Base-by-base conservation (phyloP, 306 rosid genomes). In the Albizia julibrissin region DNA sequence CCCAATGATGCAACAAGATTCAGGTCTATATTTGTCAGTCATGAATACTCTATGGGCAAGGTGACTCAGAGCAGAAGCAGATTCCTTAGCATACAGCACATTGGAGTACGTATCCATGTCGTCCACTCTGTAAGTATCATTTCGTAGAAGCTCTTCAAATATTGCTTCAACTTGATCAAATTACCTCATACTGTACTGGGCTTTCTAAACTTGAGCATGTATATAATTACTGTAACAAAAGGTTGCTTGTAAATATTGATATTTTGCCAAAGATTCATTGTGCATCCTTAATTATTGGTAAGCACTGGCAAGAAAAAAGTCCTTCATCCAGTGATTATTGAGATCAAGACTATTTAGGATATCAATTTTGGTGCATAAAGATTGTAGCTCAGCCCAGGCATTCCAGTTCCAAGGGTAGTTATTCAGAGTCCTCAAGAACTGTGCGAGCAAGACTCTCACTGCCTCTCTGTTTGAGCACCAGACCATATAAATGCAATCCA, bases 21-120 rank as follows among this genome's bases (percentile, higher is more conserved):
- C 98, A 19, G 99, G 99, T 81, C 98, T 92, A 85, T 96, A 96
- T 76, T 96, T 96, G 86, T 96, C 98, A 31, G 97, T 93, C 93
- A 87, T 80, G 85, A 92, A 93, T 75, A 93, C 96, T 79, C 98
- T 91, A 84, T 95, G 99, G 70, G 99, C 99, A 82, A 96, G 98
- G 87, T 93, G 91, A 87, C 99, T 96, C 81, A 96, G 87, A 42
- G 92, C 94, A 40, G 98, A 90, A 59, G 85, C 92, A 56, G 92
- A 91, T 70, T 96, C 99, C 77, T 96, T 93, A 33, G 99, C 93
- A 82, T 96, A 96, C 24, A 96, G 89, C 87, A 96, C 99, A 75
- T 96, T 96, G 83, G 99, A 96, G 86, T 96, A 96, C 98, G 93
- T 90, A 84, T 96, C 99, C 99, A 96, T 92, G 83, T 93, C 99